These are phyloP conservation scores for Quercus robur DNA, from an alignment of 306 rosid species.

Conservation along the genomic window DNA sequence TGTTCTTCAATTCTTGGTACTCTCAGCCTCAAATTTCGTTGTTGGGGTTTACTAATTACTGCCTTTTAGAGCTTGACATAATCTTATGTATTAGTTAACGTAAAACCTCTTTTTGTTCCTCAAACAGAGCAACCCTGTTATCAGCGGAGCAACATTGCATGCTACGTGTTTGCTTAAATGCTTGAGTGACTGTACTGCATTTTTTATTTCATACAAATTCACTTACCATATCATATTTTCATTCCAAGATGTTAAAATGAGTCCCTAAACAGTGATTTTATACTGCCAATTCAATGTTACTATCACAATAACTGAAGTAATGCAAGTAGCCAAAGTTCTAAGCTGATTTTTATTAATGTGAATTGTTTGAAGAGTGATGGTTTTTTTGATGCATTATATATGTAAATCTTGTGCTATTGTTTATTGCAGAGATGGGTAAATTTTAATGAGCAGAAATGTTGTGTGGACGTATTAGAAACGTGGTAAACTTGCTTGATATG, in stretches of 20 bases:
- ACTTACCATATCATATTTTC: not conserved
- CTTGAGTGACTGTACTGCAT: not conserved
- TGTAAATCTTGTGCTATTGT: not conserved
- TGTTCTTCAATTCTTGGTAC: too few relatives aligned
- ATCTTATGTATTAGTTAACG: too few relatives aligned
- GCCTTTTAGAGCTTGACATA: too few relatives aligned
- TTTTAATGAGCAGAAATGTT: conserved; percentile 29
- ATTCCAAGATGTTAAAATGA: not conserved
- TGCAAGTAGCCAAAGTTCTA: not conserved
- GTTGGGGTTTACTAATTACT: too few relatives aligned
- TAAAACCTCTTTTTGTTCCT: too few relatives aligned
- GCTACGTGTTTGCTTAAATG: not conserved
- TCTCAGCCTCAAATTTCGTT: too few relatives aligned
- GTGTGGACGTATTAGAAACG: conserved; percentile 23
- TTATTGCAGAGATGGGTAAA: conserved; percentile 6
- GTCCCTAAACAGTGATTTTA: not conserved
- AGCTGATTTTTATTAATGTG: not conserved
- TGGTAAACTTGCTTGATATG: conserved; percentile 20
- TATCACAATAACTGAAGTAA: not conserved
- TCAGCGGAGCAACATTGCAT: too few relatives aligned
- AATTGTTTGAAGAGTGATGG: not conserved
- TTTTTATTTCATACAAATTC: not conserved
- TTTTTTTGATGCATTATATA: not conserved
- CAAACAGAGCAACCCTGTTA: too few relatives aligned
- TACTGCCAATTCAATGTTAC: not conserved